phyloP scores from a whole-genome alignment of 768 basidiomycete genomes.

The Phanerochaete sordida region DNA sequence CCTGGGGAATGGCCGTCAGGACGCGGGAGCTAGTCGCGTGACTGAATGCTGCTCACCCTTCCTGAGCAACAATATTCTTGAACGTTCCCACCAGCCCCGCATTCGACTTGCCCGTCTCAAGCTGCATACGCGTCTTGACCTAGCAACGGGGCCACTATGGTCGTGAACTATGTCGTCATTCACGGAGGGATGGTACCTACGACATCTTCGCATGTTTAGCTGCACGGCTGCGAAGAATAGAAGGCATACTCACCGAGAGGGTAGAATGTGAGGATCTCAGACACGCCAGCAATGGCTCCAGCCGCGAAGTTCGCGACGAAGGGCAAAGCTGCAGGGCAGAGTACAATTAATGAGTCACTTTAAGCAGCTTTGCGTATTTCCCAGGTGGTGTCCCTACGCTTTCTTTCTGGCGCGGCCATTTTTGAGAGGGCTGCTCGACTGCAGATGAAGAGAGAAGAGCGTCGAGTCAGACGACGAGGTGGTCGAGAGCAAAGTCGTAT shows the following conservation, averaged over 20 bases:
- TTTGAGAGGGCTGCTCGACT: not conserved
- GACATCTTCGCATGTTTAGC: constrained; percentile 60
- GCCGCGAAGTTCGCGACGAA: constrained; percentile 90
- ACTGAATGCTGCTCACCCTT: constrained; percentile 64
- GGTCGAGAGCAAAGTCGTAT: not conserved
- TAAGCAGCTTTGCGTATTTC: not conserved
- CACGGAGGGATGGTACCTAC: constrained; percentile 42
- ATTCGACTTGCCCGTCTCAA: constrained; percentile 78
- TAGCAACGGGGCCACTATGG: constrained; percentile 26
- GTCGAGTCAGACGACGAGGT: not conserved
- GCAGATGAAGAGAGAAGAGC: not conserved
- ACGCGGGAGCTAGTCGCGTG: constrained; percentile 10
- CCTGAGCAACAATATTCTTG: constrained; percentile 76
- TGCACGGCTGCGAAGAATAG: not conserved
- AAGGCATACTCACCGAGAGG: constrained; percentile 64
- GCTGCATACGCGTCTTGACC: constrained; percentile 98
- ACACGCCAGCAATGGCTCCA: constrained; percentile 93
- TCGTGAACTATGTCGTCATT: constrained; percentile 2
- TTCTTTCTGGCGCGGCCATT: constrained; percentile 13
- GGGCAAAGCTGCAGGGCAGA: constrained; percentile 57
- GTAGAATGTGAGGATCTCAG: constrained; percentile 81
- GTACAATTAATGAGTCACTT: too few species aligned
- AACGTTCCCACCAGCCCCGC: constrained; percentile 83
- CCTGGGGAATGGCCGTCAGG: constrained; percentile 35
- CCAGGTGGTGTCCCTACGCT: constrained; percentile 12